These are phyloP conservation scores for Barnettozyma populi DNA, from an alignment of 805 yeast genomes.

Conservation along the genomic window DNA sequence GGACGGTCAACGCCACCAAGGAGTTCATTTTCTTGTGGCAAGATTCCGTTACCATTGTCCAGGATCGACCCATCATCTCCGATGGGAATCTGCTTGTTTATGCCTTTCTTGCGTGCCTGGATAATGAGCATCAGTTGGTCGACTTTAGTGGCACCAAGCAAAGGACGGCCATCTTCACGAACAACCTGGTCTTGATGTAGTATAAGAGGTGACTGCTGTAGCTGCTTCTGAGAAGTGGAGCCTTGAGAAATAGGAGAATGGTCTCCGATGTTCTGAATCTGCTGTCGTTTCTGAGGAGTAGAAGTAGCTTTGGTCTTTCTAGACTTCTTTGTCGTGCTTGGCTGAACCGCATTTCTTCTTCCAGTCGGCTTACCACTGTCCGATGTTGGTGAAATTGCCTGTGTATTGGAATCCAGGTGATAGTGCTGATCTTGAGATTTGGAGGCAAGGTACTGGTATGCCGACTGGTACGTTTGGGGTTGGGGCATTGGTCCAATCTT, in stretches of 20 bases:
- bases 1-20: conserved; percentile 81
- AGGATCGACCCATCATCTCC: conserved; percentile 66
- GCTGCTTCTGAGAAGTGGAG: neutral
- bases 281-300: conserved; percentile 1
- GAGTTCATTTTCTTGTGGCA: conserved; percentile 56
- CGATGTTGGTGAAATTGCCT: conserved; percentile 11
- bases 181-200: conserved; percentile 31
- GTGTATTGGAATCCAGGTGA: conserved; percentile 11
- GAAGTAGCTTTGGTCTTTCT: conserved; percentile 8
- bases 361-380: neutral
- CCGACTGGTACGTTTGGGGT: neutral
- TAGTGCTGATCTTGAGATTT: conserved; percentile 6
- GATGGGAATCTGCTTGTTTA: conserved; percentile 56
- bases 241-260: neutral
- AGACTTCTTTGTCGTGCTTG: conserved; percentile 6
- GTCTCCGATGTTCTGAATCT: neutral
- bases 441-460: conserved; percentile 12
- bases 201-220: neutral
- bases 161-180: conserved; percentile 60
- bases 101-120: conserved; percentile 79
- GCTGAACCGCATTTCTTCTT: conserved; percentile 12
- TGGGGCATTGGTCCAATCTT: conserved; percentile 1
- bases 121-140: conserved; percentile 89
- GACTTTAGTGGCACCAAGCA: conserved; percentile 81
- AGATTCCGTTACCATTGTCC: conserved; percentile 43